Evolutionary conservation across 2,329 filamentous ascomycete species (phyloP), one percentile per base, ranked within the genome.

Genomic region (Pseudonectria foliicola): DNA sequence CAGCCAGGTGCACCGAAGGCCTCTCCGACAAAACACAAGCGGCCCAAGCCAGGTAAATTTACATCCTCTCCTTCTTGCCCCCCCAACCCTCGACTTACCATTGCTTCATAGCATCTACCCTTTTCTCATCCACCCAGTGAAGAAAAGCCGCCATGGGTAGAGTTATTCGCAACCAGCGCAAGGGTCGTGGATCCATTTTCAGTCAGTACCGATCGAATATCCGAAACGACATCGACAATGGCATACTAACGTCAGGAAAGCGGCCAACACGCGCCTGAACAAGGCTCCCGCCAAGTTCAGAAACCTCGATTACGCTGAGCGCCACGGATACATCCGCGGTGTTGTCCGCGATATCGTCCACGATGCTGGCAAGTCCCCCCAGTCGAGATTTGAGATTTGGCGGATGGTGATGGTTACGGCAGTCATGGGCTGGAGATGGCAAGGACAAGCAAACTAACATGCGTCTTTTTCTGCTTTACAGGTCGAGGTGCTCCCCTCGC

Each of bases 261-360:
- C 79, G 70, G 80, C 82, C 68, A 77, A 85, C 73, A 88, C 84
- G 71, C 83, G 85, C 71, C 80, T 96, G 64, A 90, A 92, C 77
- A 95, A 96, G 81, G 64, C 63, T 40, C 64, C 63, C 41, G 68
- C 90, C 63, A 85, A 94, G 74, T 96, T 98, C 83, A 79, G 92
- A 71, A 86, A 79, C 58, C 85, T 95, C 79, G 92, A 98, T 69
- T 98, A 78, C 69, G 81, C 88, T 67, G 89, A 95, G 77, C 81
- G 86, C 66, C 90, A 96, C 80, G 92, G 92, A 61, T 98, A 98
- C 77, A 75, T 94, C 64, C 86, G 92, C 59, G 92, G 92, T 72
- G 80, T 96, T 52, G 89, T 98, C 66, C 95, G 92, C 81, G 87
- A 96, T 64, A 95, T 96, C 71, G 85, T 98, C 72, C 92, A 98